These are phyloP conservation scores for Cercophora scortea DNA, from an alignment of 495 filamentous ascomycete species.

Conservation along the genomic window DNA sequence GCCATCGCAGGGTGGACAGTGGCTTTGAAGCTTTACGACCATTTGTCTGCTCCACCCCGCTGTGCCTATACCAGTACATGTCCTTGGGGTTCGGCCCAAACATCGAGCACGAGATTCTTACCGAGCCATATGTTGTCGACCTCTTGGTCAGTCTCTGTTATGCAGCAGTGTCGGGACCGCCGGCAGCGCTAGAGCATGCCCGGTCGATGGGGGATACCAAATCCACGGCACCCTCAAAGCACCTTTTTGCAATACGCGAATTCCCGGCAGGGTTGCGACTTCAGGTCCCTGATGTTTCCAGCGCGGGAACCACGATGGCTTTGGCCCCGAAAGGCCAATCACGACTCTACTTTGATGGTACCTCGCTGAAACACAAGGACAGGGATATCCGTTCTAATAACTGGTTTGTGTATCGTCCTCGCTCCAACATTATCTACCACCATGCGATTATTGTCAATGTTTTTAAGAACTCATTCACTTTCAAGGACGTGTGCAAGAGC, in stretches of 20 bases:
- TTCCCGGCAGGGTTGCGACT: constrained; percentile 17
- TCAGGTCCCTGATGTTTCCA: constrained; percentile 2
- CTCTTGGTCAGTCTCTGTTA: constrained; percentile 81
- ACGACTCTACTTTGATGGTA: too few relatives aligned
- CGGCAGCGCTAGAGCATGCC: too few relatives aligned
- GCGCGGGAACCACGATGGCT: too few relatives aligned
- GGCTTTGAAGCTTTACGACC: constrained; percentile 83
- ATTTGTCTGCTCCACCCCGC: constrained; percentile 72
- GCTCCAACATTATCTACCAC: too few relatives aligned
- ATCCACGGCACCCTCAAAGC: neutral
- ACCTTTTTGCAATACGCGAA: constrained; percentile 11
- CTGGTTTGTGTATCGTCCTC: too few relatives aligned
- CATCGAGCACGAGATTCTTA: constrained; percentile 75
- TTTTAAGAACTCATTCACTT: too few relatives aligned
- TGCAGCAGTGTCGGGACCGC: constrained; percentile 25
- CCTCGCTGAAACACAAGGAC: neutral
- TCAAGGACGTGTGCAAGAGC: too few relatives aligned
- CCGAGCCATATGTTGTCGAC: constrained; percentile 79
- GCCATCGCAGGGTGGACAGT: constrained; percentile 62
- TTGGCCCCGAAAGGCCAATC: too few relatives aligned
- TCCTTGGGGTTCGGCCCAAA: constrained; percentile 76
- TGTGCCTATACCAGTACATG: constrained; percentile 92
- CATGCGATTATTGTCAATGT: too few relatives aligned
- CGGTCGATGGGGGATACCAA: too few relatives aligned
- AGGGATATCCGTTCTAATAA: too few relatives aligned